Percentiles rank a stretch among this genome's conserved stretches.
Evolutionary conservation across 2,329 filamentous ascomycete species (phyloP).

Genomic region (Fusarium ramigenum): DNA sequence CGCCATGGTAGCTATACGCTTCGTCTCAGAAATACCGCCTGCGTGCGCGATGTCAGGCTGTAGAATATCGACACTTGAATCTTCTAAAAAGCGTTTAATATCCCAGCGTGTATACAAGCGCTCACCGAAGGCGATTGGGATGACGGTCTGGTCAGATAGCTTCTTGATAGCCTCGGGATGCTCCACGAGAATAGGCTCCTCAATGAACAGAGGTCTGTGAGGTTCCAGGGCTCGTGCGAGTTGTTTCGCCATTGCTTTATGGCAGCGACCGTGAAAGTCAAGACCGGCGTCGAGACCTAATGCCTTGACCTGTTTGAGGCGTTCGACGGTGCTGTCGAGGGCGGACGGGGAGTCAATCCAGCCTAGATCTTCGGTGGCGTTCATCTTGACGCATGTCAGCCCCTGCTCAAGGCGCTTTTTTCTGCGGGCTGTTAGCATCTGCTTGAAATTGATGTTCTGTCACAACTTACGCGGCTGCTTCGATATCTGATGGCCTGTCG

Average conservation of each 20-base stretch:
- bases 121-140: slow-evolving; percentile 77
- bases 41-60: slow-evolving; percentile 79
- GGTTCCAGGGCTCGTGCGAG: slow-evolving; percentile 74
- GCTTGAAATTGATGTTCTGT: no score
- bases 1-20: slow-evolving; percentile 74
- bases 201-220: slow-evolving; percentile 77
- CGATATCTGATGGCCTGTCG: slow-evolving; percentile 74
- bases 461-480: slow-evolving; percentile 59
- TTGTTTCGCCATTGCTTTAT: slow-evolving; percentile 85
- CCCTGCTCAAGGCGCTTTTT: slow-evolving; percentile 48
- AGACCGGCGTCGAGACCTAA: slow-evolving; percentile 77
- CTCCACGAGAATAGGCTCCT: slow-evolving; percentile 77
- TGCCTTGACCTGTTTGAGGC: slow-evolving; percentile 73
- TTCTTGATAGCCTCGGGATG: slow-evolving; percentile 69
- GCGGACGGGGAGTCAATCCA: slow-evolving; percentile 78
- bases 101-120: slow-evolving; percentile 79
- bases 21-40: slow-evolving; percentile 77
- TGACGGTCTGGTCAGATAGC: slow-evolving; percentile 47
- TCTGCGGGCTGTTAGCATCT: background rate
- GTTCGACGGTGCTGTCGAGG: slow-evolving; percentile 70
- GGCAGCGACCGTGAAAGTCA: slow-evolving; percentile 81
- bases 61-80: slow-evolving; percentile 73
- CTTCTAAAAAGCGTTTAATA: slow-evolving; percentile 75
- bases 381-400: slow-evolving; percentile 79
- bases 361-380: slow-evolving; percentile 77